Evolutionary conservation across 805 yeast genomes (phyloP).

Genomic region (Candida odintsovae): DNA sequence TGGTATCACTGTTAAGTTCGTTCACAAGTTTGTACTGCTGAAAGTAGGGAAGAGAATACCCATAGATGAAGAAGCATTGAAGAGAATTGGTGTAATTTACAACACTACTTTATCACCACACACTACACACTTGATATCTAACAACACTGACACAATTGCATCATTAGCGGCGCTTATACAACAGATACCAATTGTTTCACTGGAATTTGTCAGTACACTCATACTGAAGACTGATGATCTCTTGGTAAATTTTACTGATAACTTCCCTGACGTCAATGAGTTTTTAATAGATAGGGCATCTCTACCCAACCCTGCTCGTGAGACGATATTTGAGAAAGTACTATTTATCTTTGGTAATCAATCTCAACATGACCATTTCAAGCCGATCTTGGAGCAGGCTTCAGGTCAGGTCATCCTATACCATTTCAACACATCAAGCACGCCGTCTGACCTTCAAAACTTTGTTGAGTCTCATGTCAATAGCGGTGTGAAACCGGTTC

Average conservation of each 20-base stretch:
- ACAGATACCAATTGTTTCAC: constrained; percentile 25
- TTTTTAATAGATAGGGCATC: constrained; percentile 22
- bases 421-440: neutral
- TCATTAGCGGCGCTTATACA: constrained; percentile 26
- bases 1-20: constrained; percentile 12
- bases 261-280: constrained; percentile 21
- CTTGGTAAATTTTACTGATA: constrained; percentile 15
- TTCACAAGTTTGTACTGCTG: constrained; percentile 8
- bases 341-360: constrained; percentile 22
- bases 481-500: constrained; percentile 1
- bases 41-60: constrained; percentile 8
- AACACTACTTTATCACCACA: constrained; percentile 11
- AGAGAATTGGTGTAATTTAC: constrained; percentile 25
- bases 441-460: neutral
- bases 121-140: constrained; percentile 25
- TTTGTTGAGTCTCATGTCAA: neutral
- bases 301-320: constrained; percentile 20
- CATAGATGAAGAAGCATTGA: constrained; percentile 10
- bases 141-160: constrained; percentile 8
- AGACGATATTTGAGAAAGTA: constrained; percentile 17
- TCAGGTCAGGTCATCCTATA: neutral
- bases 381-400: neutral
- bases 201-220: constrained; percentile 19
- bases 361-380: neutral
- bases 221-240: constrained; percentile 7